These are phyloP conservation scores for Trichophyton benhamiae DNA, from an alignment of 2,329 filamentous ascomycete genomes.

Conservation along the genomic window DNA sequence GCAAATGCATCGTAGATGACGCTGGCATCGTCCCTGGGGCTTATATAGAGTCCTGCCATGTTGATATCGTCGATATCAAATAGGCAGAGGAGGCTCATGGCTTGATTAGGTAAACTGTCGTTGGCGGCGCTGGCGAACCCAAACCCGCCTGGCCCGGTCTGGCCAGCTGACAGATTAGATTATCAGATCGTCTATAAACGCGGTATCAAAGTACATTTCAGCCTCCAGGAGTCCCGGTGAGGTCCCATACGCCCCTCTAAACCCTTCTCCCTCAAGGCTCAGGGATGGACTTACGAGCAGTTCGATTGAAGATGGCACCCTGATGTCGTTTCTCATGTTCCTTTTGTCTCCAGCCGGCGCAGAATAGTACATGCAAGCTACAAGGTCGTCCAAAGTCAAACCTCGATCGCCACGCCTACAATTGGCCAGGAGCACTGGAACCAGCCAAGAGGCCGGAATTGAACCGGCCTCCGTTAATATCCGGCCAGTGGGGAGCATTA, in stretches of 20 bases:
- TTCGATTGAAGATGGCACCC: not conserved
- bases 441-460: slow-evolving; percentile 31
- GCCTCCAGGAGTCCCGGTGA: not conserved
- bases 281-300: not conserved
- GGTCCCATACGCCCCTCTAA: not conserved
- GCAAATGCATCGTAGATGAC: slow-evolving; percentile 8
- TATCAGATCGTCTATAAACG: not conserved
- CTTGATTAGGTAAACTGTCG: not conserved
- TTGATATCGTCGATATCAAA: not conserved
- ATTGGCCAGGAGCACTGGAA: slow-evolving; percentile 17
- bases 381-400: not conserved
- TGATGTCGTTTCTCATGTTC: not conserved
- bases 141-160: not conserved
- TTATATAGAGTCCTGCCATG: not conserved
- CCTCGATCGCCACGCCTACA: not conserved
- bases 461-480: slow-evolving; percentile 26
- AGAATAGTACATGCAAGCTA: not conserved
- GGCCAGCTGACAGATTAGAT: not conserved
- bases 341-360: not conserved
- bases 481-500: slow-evolving; percentile 7
- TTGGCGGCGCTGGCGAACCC: not conserved
- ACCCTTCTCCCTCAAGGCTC: not conserved
- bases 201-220: not conserved
- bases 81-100: not conserved
- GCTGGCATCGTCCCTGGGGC: not conserved